Conservation (phyloP, 139 green algal genomes). For the Chlamydomonas sphaeroides region DNA sequence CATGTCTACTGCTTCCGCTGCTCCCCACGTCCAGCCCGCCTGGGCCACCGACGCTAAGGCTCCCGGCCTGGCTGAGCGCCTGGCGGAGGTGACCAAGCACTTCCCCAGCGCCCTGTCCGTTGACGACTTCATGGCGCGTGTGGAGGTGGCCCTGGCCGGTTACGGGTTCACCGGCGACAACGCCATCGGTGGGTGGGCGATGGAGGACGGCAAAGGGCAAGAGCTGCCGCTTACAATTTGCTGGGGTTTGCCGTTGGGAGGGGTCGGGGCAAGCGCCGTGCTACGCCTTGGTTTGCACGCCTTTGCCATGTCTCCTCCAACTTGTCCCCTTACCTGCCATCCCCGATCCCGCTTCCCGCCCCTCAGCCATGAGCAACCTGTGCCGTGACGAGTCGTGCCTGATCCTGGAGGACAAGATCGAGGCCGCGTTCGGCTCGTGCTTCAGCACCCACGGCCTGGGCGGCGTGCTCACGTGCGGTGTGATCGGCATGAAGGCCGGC, state of each 20-base stretch:
- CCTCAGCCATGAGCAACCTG: conserved; percentile 82
- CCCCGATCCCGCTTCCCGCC: background rate
- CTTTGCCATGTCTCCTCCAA: too few relatives aligned
- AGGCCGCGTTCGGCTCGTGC: conserved; percentile 77
- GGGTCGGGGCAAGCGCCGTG: too few relatives aligned
- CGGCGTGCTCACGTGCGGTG: conserved; percentile 85
- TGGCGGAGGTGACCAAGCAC: conserved; percentile 55
- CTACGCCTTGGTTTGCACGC: too few relatives aligned
- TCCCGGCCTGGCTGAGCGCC: conserved; percentile 30
- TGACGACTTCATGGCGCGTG: conserved; percentile 83
- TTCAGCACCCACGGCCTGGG: conserved; percentile 89
- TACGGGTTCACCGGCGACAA: conserved; percentile 78
- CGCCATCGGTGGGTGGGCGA: conserved; percentile 43
- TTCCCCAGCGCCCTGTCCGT: conserved; percentile 76
- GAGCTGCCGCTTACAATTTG: too few relatives aligned
- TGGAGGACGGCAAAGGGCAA: too few relatives aligned
- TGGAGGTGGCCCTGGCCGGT: conserved; percentile 75
- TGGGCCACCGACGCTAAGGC: conserved; percentile 3
- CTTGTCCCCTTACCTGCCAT: background rate
- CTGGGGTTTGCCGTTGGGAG: too few relatives aligned
- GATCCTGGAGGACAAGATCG: conserved; percentile 82
- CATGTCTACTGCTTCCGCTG: conserved; percentile 19
- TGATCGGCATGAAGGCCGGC: conserved; percentile 75
- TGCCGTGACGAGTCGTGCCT: conserved; percentile 91
- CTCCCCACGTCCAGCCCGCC: background rate